Conservation (phyloP, 2,329 filamentous ascomycete species). For the Ophiostoma pallidulum region DNA sequence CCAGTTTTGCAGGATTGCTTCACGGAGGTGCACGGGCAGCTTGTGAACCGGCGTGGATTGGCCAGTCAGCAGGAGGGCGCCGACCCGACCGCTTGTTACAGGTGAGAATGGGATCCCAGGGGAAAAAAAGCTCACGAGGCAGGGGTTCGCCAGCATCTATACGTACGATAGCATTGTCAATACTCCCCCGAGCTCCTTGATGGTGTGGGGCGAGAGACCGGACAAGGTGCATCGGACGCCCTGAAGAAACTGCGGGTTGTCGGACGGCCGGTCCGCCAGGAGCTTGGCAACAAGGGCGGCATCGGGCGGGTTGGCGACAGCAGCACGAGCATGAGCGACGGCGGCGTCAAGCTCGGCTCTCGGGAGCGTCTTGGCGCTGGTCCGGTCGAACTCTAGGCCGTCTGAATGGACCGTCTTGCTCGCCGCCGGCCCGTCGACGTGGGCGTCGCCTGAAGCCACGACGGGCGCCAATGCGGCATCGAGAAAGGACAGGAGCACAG, state of each 20-base stretch:
- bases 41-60: constrained; percentile 51
- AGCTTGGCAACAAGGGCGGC: constrained; percentile 40
- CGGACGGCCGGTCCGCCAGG: constrained; percentile 41
- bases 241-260: constrained; percentile 43
- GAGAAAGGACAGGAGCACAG: constrained; percentile 42
- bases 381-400: constrained; percentile 24
- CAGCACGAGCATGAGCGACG: constrained; percentile 29
- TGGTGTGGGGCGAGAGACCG: constrained; percentile 24
- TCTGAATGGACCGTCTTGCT: not conserved
- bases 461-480: constrained; percentile 55
- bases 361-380: constrained; percentile 35
- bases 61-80: constrained; percentile 59
- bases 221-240: constrained; percentile 36
- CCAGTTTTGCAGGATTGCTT: constrained; percentile 56
- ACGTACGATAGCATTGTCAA: constrained; percentile 34
- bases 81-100: constrained; percentile 33
- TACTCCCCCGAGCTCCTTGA: constrained; percentile 29
- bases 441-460: constrained; percentile 27
- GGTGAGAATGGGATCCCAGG: not conserved
- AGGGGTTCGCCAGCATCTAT: too few relatives aligned
- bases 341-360: constrained; percentile 40
- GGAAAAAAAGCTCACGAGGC: not conserved
- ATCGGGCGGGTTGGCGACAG: constrained; percentile 28
- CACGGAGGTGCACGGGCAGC: constrained; percentile 50
- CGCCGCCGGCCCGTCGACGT: not conserved